Base-by-base conservation (phyloP, 495 filamentous ascomycete genomes). In the Sordaria brevicollis region DNA sequence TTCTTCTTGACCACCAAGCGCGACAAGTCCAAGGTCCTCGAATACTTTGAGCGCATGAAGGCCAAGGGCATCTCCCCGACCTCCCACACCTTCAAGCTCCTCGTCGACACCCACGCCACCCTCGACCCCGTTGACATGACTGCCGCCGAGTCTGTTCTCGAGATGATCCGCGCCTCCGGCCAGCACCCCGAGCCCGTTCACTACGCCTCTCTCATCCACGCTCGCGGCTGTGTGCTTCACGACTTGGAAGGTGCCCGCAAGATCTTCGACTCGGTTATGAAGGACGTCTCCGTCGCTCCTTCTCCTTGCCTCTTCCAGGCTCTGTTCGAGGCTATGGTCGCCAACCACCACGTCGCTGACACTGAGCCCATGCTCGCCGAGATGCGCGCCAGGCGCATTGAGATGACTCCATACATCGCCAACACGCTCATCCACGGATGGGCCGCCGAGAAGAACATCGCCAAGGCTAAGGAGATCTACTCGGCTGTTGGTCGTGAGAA, bases 371-470 rank as follows among this genome's bases (percentile, higher is more conserved):
- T 97, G 54, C 88, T 97, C 25, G 80, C 82, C 25, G 83, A 90
- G 67, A 98, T 99, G 95, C 79, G 81, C 25, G 72, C 79, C 21
- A 87, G 86, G 67, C 81, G 87, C 57, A 89, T 98, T 11, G 91
- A 92, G 68, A 89, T 97, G 86, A 98, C 96, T 5, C 91, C 95
- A 2, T 99, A 99, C 81, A 98, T 99, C 74, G 95, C 96, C 74
- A 99, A 99, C 84, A 96, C 93, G 1, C 88, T 99, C n/a, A 99
- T 99, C 77, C 93, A 98, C 74, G 95, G 95, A 71, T 99, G 95
- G 95, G 93, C 96, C 38, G 83, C 87, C 35, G 92, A 92, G 78
- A 91, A 90, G 79, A 86, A 93, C 68, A 92, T 99, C 33, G 80
- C 78, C 67, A 93, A 92, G 79, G 91, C 93, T 39, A 88, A 90